phyloP scores from a whole-genome alignment of 1,284 basidiomycete genomes.

The Ganoderma boninense region DNA sequence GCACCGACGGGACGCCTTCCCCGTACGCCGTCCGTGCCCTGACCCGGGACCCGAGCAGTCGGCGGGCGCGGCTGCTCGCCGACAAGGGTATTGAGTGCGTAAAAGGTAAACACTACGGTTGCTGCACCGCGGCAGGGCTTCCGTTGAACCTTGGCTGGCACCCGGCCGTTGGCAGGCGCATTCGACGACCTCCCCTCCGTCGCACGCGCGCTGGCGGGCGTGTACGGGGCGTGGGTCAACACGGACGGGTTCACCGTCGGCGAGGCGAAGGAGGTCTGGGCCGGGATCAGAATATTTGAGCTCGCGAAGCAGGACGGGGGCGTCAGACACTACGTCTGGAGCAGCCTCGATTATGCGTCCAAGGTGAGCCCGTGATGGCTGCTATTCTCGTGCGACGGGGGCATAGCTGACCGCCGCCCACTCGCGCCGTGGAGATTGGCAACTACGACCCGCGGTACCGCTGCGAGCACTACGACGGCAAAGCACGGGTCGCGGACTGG shows the following conservation, averaged over 20 bases:
- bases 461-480: conserved; percentile 45
- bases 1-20: conserved; percentile 49
- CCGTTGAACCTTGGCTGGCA: background rate
- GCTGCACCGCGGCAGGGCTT: background rate
- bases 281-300: conserved; percentile 56
- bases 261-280: conserved; percentile 51
- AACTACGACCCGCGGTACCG: conserved; percentile 45
- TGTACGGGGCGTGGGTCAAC: conserved; percentile 56
- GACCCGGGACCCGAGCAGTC: conserved; percentile 51
- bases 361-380: conserved; percentile 47
- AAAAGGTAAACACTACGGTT: conserved; percentile 43
- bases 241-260: conserved; percentile 57
- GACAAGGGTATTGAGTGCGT: conserved; percentile 52
- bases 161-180: conserved; percentile 24
- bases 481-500: conserved; percentile 54
- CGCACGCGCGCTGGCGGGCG: conserved; percentile 47
- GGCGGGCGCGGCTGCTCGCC: conserved; percentile 47
- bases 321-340: conserved; percentile 57
- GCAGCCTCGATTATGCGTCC: conserved; percentile 52
- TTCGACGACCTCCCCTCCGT: conserved; percentile 46
- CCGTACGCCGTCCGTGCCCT: conserved; percentile 57
- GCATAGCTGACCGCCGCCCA: background rate
- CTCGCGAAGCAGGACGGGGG: conserved; percentile 49
- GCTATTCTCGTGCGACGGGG: background rate
- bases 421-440: conserved; percentile 38